A percentile compares a stretch with the other conserved stretches of the same genome.
These are phyloP conservation scores for Aureobasidium sp. DNA, from an alignment of 2,329 filamentous ascomycete genomes.

Conservation along the genomic window DNA sequence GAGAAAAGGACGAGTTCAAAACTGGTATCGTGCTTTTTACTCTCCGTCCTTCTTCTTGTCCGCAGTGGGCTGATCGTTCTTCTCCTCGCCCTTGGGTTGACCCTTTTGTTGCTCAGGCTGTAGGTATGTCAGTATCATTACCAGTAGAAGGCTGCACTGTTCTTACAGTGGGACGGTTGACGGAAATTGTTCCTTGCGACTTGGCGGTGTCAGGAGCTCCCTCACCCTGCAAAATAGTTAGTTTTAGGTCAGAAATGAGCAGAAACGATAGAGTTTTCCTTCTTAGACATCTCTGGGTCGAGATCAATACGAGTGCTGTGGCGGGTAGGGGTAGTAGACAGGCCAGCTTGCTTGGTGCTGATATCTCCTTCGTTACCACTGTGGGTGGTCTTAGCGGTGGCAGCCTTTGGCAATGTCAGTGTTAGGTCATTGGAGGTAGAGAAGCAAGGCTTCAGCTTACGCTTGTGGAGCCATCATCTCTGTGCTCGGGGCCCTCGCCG, in stretches of 20 bases:
- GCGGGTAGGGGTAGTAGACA: constrained; percentile 44
- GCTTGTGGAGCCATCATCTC: constrained; percentile 13
- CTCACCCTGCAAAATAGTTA: constrained; percentile 46
- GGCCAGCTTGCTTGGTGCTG: constrained; percentile 45
- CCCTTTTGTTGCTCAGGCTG: background rate
- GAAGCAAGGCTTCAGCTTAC: background rate
- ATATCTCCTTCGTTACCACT: constrained; percentile 30
- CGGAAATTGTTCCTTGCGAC: constrained; percentile 40
- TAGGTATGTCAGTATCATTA: too few species aligned
- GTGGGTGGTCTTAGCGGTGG: constrained; percentile 1
- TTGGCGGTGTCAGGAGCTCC: constrained; percentile 49
- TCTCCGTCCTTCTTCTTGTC: background rate
- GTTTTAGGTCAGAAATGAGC: background rate
- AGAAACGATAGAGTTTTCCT: background rate
- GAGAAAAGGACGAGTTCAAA: background rate
- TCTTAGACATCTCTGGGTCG: background rate
- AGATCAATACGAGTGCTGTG: constrained; percentile 33
- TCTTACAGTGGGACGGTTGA: background rate
- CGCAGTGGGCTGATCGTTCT: background rate
- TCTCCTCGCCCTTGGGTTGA: background rate
- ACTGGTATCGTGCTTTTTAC: background rate
- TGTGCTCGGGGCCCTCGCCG: constrained; percentile 17
- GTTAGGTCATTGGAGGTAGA: too few species aligned
- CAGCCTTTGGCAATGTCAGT: background rate
- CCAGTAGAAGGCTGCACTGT: too few species aligned